A percentile compares a stretch with the other conserved stretches of the same genome.
Conservation (phyloP, 106 monocot species). For the Hemerocallis citrina region DNA sequence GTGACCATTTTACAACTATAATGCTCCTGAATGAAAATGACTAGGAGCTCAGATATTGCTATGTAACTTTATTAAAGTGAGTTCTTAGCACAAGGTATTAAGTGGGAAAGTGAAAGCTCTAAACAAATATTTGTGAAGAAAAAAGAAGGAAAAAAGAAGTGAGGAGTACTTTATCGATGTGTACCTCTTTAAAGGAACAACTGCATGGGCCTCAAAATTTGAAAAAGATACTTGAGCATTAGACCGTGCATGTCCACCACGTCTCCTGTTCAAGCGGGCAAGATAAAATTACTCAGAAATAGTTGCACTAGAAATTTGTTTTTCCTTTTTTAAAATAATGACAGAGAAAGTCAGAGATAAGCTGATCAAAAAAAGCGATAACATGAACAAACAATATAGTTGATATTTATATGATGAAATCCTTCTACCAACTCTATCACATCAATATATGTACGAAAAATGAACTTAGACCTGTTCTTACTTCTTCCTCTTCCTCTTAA, state of each 20-base stretch:
- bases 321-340: too few relatives aligned
- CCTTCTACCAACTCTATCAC: neutral
- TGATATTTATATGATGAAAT: neutral
- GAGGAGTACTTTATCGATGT: neutral
- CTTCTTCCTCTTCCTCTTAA: too few relatives aligned
- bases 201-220: slow-evolving; percentile 11
- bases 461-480: too few relatives aligned
- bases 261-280: slow-evolving; percentile 20
- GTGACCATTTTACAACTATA: neutral
- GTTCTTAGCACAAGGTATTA: neutral
- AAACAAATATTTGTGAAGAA: too few relatives aligned
- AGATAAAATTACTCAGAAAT: neutral
- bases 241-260: slow-evolving; percentile 11
- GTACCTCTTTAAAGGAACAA: slow-evolving; percentile 40
- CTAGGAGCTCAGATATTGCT: neutral
- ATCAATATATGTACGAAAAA: too few relatives aligned
- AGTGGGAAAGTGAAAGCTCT: neutral
- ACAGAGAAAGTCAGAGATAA: neutral
- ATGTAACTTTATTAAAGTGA: neutral
- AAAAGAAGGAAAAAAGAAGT: too few relatives aligned
- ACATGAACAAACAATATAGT: neutral
- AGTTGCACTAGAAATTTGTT: too few relatives aligned
- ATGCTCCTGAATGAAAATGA: neutral
- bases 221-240: slow-evolving; percentile 10
- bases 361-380: neutral